Evolutionary conservation across 2,329 filamentous ascomycete species (phyloP).

Genomic region (Trichoderma sp.): DNA sequence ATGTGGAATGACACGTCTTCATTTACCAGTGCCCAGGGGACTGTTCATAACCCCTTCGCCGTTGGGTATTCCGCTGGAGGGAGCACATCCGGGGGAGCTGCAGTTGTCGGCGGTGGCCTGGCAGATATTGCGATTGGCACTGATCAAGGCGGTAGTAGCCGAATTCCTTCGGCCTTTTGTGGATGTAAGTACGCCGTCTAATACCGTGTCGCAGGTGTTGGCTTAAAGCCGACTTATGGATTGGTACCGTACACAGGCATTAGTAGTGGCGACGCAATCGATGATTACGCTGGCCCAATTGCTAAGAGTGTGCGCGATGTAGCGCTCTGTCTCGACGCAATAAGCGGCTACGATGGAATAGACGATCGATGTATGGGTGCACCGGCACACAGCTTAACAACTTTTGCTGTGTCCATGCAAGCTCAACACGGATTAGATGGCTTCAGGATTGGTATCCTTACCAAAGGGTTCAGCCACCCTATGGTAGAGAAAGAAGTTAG

Average conservation of each 20-base stretch:
- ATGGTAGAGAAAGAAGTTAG: not conserved
- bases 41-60: not conserved
- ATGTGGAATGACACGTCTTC: not conserved
- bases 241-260: not conserved
- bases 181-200: not conserved
- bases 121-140: not conserved
- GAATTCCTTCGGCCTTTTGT: not conserved
- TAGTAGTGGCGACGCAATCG: not conserved
- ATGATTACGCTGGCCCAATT: not conserved
- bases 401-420: not conserved
- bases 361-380: not conserved
- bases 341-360: slow-evolving; percentile 4
- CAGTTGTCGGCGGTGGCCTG: not conserved
- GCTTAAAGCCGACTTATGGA: not conserved
- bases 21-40: not conserved
- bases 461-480: not conserved
- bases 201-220: not conserved
- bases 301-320: not conserved
- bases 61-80: not conserved
- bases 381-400: not conserved
- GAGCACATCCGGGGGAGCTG: not conserved
- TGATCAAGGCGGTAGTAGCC: not conserved
- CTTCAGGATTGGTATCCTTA: not conserved
- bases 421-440: not conserved
- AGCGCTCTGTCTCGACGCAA: not conserved